phyloP scores from a whole-genome alignment of 2,329 filamentous ascomycete genomes.

The Alternaria novae-zelandiae region DNA sequence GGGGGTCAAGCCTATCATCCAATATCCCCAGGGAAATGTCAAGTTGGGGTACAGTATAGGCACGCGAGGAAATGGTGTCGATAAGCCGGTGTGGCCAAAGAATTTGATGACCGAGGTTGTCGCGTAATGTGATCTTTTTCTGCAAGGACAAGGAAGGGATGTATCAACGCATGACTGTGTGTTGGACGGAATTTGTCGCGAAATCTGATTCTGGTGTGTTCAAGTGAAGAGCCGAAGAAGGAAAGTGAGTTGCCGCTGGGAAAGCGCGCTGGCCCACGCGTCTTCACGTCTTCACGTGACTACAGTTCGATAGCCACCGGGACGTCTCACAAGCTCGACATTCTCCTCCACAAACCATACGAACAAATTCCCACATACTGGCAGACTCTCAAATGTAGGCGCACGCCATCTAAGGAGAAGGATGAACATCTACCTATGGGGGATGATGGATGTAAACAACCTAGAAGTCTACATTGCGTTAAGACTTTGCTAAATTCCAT shows the following conservation, averaged over 20 bases:
- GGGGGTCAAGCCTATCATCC: conserved; percentile 54
- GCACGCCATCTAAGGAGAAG: too few relatives aligned
- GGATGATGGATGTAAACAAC: too few relatives aligned
- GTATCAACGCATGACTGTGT: too few relatives aligned
- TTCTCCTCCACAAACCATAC: neutral
- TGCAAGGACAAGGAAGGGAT: neutral
- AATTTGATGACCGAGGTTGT: conserved; percentile 52
- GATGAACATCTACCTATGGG: too few relatives aligned
- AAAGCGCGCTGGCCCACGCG: neutral
- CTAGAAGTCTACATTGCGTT: too few relatives aligned
- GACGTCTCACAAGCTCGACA: neutral
- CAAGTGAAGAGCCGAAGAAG: too few relatives aligned
- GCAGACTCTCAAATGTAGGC: too few relatives aligned
- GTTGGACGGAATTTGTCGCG: too few relatives aligned
- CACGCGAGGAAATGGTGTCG: conserved; percentile 59
- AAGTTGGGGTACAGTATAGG: conserved; percentile 57
- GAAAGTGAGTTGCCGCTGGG: neutral
- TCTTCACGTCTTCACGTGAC: neutral
- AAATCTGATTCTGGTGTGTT: too few relatives aligned
- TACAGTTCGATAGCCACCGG: neutral
- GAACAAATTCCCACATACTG: too few relatives aligned
- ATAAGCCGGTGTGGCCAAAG: conserved; percentile 57
- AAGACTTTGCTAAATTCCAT: too few relatives aligned
- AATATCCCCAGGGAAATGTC: conserved; percentile 39
- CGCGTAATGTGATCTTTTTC: conserved; percentile 5